Conservation (phyloP, 768 basidiomycete species). For the Epithele typhae region DNA sequence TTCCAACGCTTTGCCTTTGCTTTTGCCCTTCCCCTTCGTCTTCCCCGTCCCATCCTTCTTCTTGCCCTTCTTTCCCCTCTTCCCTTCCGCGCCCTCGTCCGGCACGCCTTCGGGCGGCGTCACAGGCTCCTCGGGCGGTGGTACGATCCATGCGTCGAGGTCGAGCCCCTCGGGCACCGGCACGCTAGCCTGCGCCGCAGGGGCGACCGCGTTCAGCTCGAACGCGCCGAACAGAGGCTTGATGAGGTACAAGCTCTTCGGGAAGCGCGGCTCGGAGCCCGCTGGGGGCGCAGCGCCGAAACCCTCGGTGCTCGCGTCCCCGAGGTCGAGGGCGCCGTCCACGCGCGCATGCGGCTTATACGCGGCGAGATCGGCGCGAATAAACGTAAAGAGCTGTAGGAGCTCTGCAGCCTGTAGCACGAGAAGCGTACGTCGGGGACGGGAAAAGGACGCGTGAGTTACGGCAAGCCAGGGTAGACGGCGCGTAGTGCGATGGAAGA, state of each 20-base stretch:
- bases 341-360: conserved; percentile 37
- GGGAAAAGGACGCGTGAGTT: not conserved
- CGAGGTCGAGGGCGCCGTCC: conserved; percentile 19
- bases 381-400: conserved; percentile 68
- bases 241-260: conserved; percentile 87
- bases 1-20: conserved; percentile 33
- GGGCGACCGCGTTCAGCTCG: conserved; percentile 83
- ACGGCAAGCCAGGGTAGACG: not conserved
- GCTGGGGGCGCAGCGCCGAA: conserved; percentile 27
- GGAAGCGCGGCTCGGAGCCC: conserved; percentile 55
- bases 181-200: conserved; percentile 76
- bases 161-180: conserved; percentile 81
- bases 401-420: conserved; percentile 70
- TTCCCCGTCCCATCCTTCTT: conserved; percentile 21
- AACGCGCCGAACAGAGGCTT: conserved; percentile 72
- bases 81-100: conserved; percentile 35
- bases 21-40: conserved; percentile 41
- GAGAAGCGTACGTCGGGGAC: not conserved
- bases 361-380: conserved; percentile 64
- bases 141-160: conserved; percentile 81
- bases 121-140: conserved; percentile 39
- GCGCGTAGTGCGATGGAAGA: too few species aligned
- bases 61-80: conserved; percentile 36
- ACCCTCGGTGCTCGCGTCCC: conserved; percentile 31
- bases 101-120: conserved; percentile 26